Conservation (phyloP, 345 rosid species). For the Arabis alpina region DNA sequence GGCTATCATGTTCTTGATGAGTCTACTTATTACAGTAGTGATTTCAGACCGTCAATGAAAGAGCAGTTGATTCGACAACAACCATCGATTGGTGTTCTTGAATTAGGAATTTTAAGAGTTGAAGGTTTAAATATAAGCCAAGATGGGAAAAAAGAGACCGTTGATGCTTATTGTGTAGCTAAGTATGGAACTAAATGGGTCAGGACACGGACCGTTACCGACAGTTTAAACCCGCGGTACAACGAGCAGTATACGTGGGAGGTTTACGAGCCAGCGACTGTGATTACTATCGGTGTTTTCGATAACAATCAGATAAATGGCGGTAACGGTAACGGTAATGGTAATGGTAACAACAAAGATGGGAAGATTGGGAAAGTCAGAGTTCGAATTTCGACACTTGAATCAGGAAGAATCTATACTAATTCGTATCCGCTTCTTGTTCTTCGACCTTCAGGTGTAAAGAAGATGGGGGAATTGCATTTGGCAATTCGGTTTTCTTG, state of each 20-base stretch:
- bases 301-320: conserved; percentile 72
- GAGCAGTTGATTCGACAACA: conserved; percentile 63
- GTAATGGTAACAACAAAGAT: conserved; percentile 44
- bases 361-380: conserved; percentile 75
- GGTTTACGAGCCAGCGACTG: conserved; percentile 90
- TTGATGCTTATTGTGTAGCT: conserved; percentile 97
- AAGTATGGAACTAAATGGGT: conserved; percentile 97
- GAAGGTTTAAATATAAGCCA: conserved; percentile 71
- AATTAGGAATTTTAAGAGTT: conserved; percentile 78
- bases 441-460: conserved; percentile 80
- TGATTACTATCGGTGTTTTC: conserved; percentile 82
- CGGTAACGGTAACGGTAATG: conserved; percentile 33
- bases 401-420: conserved; percentile 79
- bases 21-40: conserved; percentile 91
- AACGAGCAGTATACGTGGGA: conserved; percentile 99
- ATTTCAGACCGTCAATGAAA: conserved; percentile 89
- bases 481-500: conserved; percentile 83
- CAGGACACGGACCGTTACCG: conserved; percentile 77
- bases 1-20: conserved; percentile 97
- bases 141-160: conserved; percentile 72
- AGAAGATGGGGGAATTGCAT: conserved; percentile 93
- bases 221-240: conserved; percentile 74
- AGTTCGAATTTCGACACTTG: conserved; percentile 82
- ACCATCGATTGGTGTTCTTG: conserved; percentile 75
- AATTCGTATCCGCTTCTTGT: conserved; percentile 82